Percentiles rank a stretch among this genome's conserved stretches.
Conservation (phyloP, 371 early-diverging fungal species). For the Lichtheimia ramosa region DNA sequence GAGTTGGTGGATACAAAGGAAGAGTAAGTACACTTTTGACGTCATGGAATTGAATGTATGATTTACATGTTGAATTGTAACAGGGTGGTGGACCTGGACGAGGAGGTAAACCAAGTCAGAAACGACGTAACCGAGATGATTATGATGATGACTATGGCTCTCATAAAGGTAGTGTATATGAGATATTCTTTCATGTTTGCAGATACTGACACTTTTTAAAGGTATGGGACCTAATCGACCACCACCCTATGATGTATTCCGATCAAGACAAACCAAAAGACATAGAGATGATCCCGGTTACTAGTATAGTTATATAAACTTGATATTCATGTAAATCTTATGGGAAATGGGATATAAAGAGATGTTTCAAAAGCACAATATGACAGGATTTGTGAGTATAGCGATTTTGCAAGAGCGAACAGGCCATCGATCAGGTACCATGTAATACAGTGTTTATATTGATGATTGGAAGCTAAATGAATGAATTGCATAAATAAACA, state of each 20-base stretch:
- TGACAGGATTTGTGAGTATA: no score
- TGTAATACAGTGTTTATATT: no score
- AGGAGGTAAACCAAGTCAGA: conserved; percentile 31
- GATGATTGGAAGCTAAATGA: no score
- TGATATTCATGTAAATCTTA: not conserved
- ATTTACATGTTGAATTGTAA: not conserved
- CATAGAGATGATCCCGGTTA: conserved; percentile 45
- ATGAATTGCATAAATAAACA: no score
- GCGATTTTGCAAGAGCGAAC: no score
- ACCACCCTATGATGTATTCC: conserved; percentile 62
- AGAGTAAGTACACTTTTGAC: conserved; percentile 18
- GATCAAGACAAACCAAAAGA: conserved; percentile 58
- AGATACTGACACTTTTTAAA: conserved; percentile 8
- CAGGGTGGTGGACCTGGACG: conserved; percentile 6
- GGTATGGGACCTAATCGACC: conserved; percentile 62
- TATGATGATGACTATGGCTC: conserved; percentile 52
- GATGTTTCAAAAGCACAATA: no score
- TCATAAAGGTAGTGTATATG: conserved; percentile 36
- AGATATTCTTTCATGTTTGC: not conserved
- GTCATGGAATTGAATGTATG: not conserved
- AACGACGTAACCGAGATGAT: conserved; percentile 50
- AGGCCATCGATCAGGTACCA: no score
- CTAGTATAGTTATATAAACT: no score
- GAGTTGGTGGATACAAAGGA: conserved; percentile 36
- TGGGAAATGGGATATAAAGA: no score